These are phyloP conservation scores for Mucor circinelloides DNA, from an alignment of 371 early-diverging fungal genomes.

Conservation along the genomic window DNA sequence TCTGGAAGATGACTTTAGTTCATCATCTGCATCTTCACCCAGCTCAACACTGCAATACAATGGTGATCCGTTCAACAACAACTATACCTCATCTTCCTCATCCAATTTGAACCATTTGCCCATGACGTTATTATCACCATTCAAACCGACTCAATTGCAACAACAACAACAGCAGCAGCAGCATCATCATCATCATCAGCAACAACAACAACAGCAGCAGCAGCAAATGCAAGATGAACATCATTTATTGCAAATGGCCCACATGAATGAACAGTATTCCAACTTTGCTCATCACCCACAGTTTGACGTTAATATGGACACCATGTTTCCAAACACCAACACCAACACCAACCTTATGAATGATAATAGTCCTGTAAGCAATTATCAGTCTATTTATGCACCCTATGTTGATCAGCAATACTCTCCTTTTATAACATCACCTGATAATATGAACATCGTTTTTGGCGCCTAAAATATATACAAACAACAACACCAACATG, in stretches of 20 bases:
- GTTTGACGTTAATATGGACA: not conserved
- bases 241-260: not conserved
- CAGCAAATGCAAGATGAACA: not conserved
- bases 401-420: constrained; percentile 21
- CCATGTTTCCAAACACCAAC: constrained; percentile 1
- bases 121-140: constrained; percentile 36
- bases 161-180: constrained; percentile 9
- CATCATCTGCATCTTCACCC: constrained; percentile 40
- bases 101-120: constrained; percentile 6
- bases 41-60: constrained; percentile 22
- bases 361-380: not conserved
- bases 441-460: constrained; percentile 14
- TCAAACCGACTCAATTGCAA: constrained; percentile 31
- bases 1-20: constrained; percentile 28
- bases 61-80: not conserved
- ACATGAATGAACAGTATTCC: not conserved
- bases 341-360: not conserved
- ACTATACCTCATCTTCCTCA: constrained; percentile 13
- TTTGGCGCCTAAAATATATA: constrained; percentile 20
- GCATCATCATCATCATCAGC: not conserved
- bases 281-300: not conserved
- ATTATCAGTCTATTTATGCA: constrained; percentile 13
- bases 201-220: not conserved
- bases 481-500: not conserved
- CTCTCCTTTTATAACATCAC: constrained; percentile 19